Evolutionary conservation across 805 yeast species (phyloP).

Genomic region (Cyberlindnera lachancei): DNA sequence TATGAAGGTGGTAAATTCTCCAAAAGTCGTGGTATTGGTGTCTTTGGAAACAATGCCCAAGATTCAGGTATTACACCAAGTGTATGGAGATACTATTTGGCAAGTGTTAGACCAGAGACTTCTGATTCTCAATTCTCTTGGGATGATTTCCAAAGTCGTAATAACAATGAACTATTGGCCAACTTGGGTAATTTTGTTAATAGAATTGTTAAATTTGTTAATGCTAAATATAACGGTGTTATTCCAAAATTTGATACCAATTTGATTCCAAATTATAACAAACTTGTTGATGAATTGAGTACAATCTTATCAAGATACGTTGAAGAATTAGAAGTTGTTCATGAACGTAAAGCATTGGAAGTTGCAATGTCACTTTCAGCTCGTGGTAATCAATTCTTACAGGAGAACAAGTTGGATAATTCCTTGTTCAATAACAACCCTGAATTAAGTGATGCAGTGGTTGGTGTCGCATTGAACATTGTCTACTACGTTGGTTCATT

Average conservation of each 20-base stretch:
- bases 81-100: slow-evolving; percentile 96
- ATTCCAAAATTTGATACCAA: slow-evolving; percentile 58
- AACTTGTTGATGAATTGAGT: slow-evolving; percentile 51
- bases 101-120: slow-evolving; percentile 89
- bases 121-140: slow-evolving; percentile 97
- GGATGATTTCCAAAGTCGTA: slow-evolving; percentile 90
- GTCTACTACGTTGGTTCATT: slow-evolving; percentile 80
- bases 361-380: slow-evolving; percentile 85
- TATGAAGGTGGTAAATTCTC: slow-evolving; percentile 98
- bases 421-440: slow-evolving; percentile 69
- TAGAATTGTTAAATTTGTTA: slow-evolving; percentile 83
- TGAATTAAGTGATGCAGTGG: slow-evolving; percentile 81
- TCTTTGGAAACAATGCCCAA: slow-evolving; percentile 94
- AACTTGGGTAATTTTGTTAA: slow-evolving; percentile 96
- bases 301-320: slow-evolving; percentile 53
- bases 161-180: slow-evolving; percentile 89
- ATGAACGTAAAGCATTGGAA: slow-evolving; percentile 84
- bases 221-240: slow-evolving; percentile 87
- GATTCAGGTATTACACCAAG: slow-evolving; percentile 87
- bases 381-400: slow-evolving; percentile 91
- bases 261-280: slow-evolving; percentile 40
- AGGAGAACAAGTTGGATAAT: slow-evolving; percentile 93
- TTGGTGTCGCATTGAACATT: slow-evolving; percentile 84
- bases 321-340: slow-evolving; percentile 68
- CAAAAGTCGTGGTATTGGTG: slow-evolving; percentile 96